Base-by-base conservation (phyloP, 2,329 filamentous ascomycete species). In the Fonsecaea pedrosoi region DNA sequence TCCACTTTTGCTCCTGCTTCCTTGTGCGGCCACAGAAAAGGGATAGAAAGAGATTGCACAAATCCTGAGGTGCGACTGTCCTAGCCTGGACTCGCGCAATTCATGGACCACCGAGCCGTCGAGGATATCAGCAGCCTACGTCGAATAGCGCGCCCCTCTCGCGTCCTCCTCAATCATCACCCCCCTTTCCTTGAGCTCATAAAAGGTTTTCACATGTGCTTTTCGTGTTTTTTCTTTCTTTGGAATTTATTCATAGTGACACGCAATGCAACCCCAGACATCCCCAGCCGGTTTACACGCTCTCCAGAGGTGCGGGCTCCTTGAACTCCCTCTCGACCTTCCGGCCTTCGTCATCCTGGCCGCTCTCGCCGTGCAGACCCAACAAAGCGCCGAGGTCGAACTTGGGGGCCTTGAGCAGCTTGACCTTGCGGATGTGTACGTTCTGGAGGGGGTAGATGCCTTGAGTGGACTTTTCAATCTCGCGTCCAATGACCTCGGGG, bases 251-350 rank as follows among this genome's bases (percentile, higher is more conserved):
- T 45, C 37, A 30, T 21, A 21, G 42, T 35, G 32, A 25, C 58
- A 60, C 7, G 21, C 30, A 32, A 54, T 42, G 40, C 40, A 42
- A 15, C 15, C 40, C 40, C 40, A 32, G 30, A 32, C 30, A 32
- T 4, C 30, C 30, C 30, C 30, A 4, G 30, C 45, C 18, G 25
- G 66, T 64, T 93, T 92, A 98, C 84, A 98, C 95, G 82, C 88
- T 89, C 82, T 96, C 92, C 77, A 97, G 88, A 79, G 97, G 92
- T 79, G 87, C 88, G n/a, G 69, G 71, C 90, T 99, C 94, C 92
- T 97, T 97, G 91, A 98, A 99, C 85, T 99, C 94, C 80, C 93
- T 87, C 89, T 98, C 95, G 73, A 96, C 92, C 92, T 97, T 98
- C 85, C 97, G 92, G 78, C 95, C 95, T 81, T 93, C 89, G 85